Evolutionary conservation across 2,329 filamentous ascomycete species (phyloP).

Genomic region (Orbilia brochopaga): DNA sequence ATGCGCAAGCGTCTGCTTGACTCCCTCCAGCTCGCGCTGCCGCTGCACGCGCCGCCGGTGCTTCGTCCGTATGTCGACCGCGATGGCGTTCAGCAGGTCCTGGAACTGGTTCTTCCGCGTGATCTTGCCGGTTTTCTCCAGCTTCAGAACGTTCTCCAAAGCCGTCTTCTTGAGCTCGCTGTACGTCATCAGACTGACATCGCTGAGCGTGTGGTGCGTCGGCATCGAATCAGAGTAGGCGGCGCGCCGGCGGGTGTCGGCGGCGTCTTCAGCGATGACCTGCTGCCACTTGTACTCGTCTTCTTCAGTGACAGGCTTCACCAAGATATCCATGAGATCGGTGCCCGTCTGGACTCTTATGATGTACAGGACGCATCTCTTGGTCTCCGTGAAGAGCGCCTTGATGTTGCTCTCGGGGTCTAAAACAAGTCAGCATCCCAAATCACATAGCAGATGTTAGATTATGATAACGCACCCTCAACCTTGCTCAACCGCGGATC

Average conservation of each 20-base stretch:
- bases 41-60: slow-evolving; percentile 89
- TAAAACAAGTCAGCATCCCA: slow-evolving; percentile 56
- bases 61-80: slow-evolving; percentile 95
- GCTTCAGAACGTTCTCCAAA: slow-evolving; percentile 87
- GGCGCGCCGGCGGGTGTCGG: slow-evolving; percentile 69
- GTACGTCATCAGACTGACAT: slow-evolving; percentile 84
- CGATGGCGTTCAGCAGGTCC: slow-evolving; percentile 96
- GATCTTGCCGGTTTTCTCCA: slow-evolving; percentile 87
- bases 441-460: not conserved
- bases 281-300: slow-evolving; percentile 88
- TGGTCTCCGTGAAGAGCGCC: slow-evolving; percentile 95
- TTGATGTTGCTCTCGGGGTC: slow-evolving; percentile 94
- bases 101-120: slow-evolving; percentile 89
- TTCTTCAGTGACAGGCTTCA: slow-evolving; percentile 83
- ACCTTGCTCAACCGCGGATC: slow-evolving; percentile 87
- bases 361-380: slow-evolving; percentile 95
- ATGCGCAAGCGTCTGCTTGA: slow-evolving; percentile 74
- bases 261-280: slow-evolving; percentile 81
- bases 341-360: slow-evolving; percentile 91
- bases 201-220: slow-evolving; percentile 67
- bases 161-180: slow-evolving; percentile 90
- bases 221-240: slow-evolving; percentile 84
- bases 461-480: slow-evolving; percentile 64
- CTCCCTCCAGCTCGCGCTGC: slow-evolving; percentile 85
- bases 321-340: slow-evolving; percentile 92